phyloP scores from a whole-genome alignment of 306 rosid species.

The Carpinus viminea region DNA sequence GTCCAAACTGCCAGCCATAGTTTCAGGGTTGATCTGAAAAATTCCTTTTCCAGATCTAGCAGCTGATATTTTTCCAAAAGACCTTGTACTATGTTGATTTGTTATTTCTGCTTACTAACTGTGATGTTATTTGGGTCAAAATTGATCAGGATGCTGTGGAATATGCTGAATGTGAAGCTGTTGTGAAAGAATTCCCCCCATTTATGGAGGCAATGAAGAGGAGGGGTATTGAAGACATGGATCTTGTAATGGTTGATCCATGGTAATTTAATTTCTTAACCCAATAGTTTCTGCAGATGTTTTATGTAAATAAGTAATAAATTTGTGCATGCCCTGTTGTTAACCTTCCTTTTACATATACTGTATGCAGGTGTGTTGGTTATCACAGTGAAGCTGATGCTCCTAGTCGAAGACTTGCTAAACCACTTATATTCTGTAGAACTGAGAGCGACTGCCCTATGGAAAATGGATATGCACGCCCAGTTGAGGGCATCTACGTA shows the following conservation, averaged over 20 bases:
- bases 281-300: constrained; percentile 16
- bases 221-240: constrained; percentile 96
- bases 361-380: constrained; percentile 78
- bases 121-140: background rate
- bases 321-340: constrained; percentile 17
- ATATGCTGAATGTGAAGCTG: constrained; percentile 93
- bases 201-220: constrained; percentile 93
- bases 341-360: constrained; percentile 14
- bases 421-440: constrained; percentile 84
- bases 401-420: constrained; percentile 84
- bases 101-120: background rate
- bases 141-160: constrained; percentile 75
- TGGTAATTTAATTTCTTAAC: constrained; percentile 51
- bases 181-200: constrained; percentile 83
- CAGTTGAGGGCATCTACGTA: constrained; percentile 80
- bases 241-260: constrained; percentile 91
- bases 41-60: background rate
- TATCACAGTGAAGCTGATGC: constrained; percentile 80
- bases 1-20: background rate
- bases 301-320: constrained; percentile 4
- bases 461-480: constrained; percentile 97
- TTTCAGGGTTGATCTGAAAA: background rate
- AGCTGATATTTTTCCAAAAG: background rate
- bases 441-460: constrained; percentile 95
- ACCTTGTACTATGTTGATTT: background rate